Evolutionary conservation across 306 rosid species (phyloP).

Genomic region (Gillenia trifoliata): DNA sequence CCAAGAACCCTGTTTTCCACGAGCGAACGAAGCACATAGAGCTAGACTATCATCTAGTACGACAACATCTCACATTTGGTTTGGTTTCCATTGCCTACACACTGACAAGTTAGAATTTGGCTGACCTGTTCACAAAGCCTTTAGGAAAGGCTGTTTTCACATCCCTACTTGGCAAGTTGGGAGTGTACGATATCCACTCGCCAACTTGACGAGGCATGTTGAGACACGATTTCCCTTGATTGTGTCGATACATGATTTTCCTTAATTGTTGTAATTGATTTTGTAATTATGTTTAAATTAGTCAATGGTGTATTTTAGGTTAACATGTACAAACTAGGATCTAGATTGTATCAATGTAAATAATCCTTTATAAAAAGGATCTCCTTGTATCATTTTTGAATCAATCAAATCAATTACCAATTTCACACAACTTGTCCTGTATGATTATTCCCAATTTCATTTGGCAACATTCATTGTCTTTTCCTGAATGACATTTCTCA

Average conservation of each 20-base stretch:
- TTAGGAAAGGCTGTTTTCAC: background rate
- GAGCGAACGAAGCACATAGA: background rate
- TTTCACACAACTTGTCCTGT: background rate
- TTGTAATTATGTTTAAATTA: too few relatives aligned
- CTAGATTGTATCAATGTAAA: too few relatives aligned
- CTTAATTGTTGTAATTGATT: too few relatives aligned
- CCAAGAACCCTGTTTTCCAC: background rate
- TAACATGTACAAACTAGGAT: too few relatives aligned
- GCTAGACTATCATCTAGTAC: background rate
- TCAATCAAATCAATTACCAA: too few relatives aligned
- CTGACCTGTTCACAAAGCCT: background rate
- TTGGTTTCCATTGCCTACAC: background rate
- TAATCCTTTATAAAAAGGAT: too few relatives aligned
- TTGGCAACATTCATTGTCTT: background rate
- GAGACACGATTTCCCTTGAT: background rate
- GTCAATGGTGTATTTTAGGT: too few relatives aligned
- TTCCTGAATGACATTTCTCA: background rate
- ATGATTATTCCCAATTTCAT: slow-evolving; percentile 10
- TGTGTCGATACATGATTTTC: background rate
- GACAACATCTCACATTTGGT: background rate
- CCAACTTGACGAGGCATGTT: background rate
- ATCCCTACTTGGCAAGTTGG: background rate
- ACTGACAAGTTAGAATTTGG: background rate
- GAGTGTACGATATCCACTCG: background rate
- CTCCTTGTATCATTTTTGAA: too few relatives aligned